These are phyloP conservation scores for Diaporthe eres DNA, from an alignment of 2,329 filamentous ascomycete genomes.

Conservation along the genomic window DNA sequence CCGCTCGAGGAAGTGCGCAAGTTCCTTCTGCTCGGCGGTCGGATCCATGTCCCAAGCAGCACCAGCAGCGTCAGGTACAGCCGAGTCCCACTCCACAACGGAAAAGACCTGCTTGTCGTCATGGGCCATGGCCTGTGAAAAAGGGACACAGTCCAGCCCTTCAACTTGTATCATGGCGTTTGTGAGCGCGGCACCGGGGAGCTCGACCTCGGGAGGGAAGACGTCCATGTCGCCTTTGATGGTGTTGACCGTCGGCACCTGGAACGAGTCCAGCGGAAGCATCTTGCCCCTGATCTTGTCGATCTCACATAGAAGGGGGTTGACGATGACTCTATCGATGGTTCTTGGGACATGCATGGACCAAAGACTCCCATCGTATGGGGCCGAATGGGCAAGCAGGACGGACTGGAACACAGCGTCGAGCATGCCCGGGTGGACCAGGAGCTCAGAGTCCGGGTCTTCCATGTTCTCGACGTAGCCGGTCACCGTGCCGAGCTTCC, in stretches of 20 bases:
- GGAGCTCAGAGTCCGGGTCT: not conserved
- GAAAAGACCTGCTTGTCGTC: constrained; percentile 8
- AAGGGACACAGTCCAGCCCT: not conserved
- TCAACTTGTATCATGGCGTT: constrained; percentile 10
- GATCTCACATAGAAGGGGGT: not conserved
- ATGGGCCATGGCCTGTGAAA: not conserved
- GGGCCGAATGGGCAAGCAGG: not conserved
- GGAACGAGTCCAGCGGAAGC: not conserved
- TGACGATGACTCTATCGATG: not conserved
- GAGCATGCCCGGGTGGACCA: not conserved
- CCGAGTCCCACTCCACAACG: not conserved
- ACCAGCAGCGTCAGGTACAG: not conserved
- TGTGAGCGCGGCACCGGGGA: not conserved
- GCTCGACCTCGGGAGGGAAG: constrained; percentile 8
- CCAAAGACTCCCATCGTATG: not conserved
- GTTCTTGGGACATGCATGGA: not conserved
- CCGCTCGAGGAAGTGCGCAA: constrained; percentile 3
- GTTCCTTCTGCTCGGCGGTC: not conserved
- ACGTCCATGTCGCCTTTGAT: constrained; percentile 23
- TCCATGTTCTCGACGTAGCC: constrained; percentile 7
- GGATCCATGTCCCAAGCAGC: not conserved
- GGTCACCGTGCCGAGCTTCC: constrained; percentile 6
- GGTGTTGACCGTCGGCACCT: not conserved
- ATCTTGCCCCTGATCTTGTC: not conserved
- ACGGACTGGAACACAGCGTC: constrained; percentile 10